Base-by-base conservation (phyloP, 1,284 basidiomycete genomes). In the Trametes hirsuta region DNA sequence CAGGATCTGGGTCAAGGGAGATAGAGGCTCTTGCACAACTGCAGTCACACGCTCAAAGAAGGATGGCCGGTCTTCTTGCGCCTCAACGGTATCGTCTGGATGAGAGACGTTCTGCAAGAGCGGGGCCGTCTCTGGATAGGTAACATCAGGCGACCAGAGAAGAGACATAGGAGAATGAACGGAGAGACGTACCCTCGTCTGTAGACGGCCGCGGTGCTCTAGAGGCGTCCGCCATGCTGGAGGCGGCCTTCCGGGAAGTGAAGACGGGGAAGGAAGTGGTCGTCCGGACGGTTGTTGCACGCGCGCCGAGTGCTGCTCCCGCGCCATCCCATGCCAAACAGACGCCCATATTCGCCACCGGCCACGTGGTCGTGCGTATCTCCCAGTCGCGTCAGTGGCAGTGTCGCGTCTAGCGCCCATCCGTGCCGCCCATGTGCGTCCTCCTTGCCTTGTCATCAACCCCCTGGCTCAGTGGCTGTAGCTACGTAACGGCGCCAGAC, bases 1-100 rank as follows among this genome's bases (percentile, higher is more conserved):
- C 1, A 98, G 85, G 55, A 94, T 79, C 76, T 94, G 91, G 59
- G 94, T 91, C 62, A 97, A 82, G n/a, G 87, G 82, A 0, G 93
- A 94, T 37, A 95, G 82, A 1, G 92, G 88, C 66, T 93, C 88
- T 59, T 91, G 85, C 3, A 84, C 81, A 56, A 85, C 77, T 11
- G 81, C 74, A 35, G 83, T 79, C 48, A 88, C 70, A 47, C 83
- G 80, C 53, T 85, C 79, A n/a, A 78, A 67, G 48, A 86, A 74
- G 15, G 67, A 55, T 6, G 63, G 62, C 25, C 60, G 61, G 39
- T 50, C 47, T 24, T 52, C 44, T 18, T 55, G 45, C 4, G 49
- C 21, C 12, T 47, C 34, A 12, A 53, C 58, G 42, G 39, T 58
- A 4, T 55, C 71, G 55, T 72, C 70, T 30, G 70, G 69, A 44